Base-by-base conservation (phyloP, 2,329 filamentous ascomycete genomes). In the Aspergillus transmontanensis region DNA sequence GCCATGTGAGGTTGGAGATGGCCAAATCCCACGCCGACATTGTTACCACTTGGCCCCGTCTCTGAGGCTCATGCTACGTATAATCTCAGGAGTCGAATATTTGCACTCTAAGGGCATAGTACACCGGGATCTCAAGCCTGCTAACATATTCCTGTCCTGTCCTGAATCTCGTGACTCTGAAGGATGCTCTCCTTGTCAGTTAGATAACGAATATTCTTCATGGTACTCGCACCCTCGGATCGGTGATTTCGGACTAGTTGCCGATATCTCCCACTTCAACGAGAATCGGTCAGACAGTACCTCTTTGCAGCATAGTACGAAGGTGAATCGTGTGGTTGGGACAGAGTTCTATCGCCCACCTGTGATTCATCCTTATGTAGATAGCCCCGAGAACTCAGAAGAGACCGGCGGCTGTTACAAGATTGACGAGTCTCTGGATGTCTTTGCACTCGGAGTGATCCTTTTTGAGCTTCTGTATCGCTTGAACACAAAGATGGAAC, bases 71-170 rank as follows among this genome's bases (percentile, higher is more conserved):
- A 78, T 90, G n/a, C 75, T 85, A 14, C 82, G 83, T 1, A 85
- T 90, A 34, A 75, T 90, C 1, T 84, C 87, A 10, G 89, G 88
- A 1, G 83, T 90, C 3, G 83, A 88, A 62, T 90, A 91, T 68
- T 80, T 90, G 2, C 89, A 91, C 68, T 76, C 79, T 0, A 81
- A 86, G 63, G 81, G 82, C 6, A 84, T 90, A 55, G 82, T 90
- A 0, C 89, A 91, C 69, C 85, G 88, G 11, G 89, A 91, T 69
- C 79, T 91, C 26, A 91, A 91, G 69, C 89, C 89, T 0, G 86
- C 85, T 3, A 91, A 91, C 67, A 85, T 91, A 32, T 90, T 91
- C 73, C 78, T 91, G 0, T 85, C 84, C 2, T 77, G 79, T 0
- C 74, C 80, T 4, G 81, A 84, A 21, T 81, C 79, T 23, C 77